phyloP scores from a whole-genome alignment of 176 grass and related monocot species.

The Puccinellia tenuiflora region DNA sequence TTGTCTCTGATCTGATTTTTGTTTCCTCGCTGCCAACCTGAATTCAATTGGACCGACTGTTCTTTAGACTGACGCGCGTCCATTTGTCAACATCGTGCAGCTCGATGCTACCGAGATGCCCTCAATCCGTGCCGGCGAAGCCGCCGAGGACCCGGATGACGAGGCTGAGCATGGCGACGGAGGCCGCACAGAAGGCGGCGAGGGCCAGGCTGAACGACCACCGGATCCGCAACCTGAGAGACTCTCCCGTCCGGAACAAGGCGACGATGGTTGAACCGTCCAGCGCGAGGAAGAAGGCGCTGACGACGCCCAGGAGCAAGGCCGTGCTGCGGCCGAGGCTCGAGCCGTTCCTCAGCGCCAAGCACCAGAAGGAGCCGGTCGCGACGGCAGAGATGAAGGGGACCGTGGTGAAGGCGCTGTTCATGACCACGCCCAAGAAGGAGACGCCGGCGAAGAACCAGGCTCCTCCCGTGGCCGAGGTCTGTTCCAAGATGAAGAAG shows the following conservation, averaged over 20 bases:
- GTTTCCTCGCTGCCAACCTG: neutral
- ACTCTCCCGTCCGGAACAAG: constrained; percentile 35
- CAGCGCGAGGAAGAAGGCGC: constrained; percentile 39
- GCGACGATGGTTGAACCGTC: neutral
- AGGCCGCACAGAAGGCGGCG: constrained; percentile 34
- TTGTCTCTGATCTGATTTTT: neutral
- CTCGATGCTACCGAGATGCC: constrained; percentile 54
- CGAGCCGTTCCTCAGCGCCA: constrained; percentile 44
- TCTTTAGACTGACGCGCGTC: neutral
- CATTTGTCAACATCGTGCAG: constrained; percentile 19
- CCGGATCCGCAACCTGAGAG: constrained; percentile 35
- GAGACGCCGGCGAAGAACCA: constrained; percentile 37
- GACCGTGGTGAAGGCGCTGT: constrained; percentile 42
- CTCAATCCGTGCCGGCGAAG: constrained; percentile 73
- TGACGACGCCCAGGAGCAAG: constrained; percentile 45
- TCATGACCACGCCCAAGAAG: constrained; percentile 41
- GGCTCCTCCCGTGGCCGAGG: constrained; percentile 24
- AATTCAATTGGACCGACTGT: neutral
- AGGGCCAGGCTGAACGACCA: constrained; percentile 37
- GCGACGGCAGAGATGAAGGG: constrained; percentile 19
- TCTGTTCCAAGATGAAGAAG: constrained; percentile 44
- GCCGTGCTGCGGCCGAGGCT: constrained; percentile 8
- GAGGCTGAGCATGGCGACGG: constrained; percentile 51
- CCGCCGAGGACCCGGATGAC: constrained; percentile 40
- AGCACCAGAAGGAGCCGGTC: constrained; percentile 34